Conservation (phyloP, 768 basidiomycete species). For the Suillus fuscotomentosus region DNA sequence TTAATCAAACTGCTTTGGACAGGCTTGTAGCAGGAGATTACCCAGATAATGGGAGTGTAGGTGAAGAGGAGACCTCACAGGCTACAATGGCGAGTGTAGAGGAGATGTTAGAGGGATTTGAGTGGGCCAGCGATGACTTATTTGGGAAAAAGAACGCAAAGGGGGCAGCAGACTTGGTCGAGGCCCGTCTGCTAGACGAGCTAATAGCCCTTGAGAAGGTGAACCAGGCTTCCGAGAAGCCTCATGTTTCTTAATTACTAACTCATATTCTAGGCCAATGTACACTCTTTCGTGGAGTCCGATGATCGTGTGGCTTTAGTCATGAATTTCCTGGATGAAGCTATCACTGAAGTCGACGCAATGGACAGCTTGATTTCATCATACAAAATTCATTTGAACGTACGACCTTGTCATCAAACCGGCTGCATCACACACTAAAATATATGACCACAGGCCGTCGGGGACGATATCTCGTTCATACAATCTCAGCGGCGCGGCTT, state of each 20-base stretch:
- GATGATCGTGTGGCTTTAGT: conserved; percentile 89
- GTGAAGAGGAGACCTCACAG: conserved; percentile 72
- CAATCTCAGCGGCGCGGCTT: conserved; percentile 96
- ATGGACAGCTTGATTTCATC: conserved; percentile 89
- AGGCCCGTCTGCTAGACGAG: conserved; percentile 86
- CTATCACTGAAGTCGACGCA: conserved; percentile 81
- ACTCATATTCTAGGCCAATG: conserved; percentile 68
- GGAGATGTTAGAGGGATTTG: conserved; percentile 98
- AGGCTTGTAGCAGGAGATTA: conserved; percentile 55
- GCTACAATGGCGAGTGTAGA: conserved; percentile 91
- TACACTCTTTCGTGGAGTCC: conserved; percentile 95
- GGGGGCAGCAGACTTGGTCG: conserved; percentile 88
- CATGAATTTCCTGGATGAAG: conserved; percentile 86
- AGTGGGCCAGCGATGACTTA: conserved; percentile 88
- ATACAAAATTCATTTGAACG: conserved; percentile 96
- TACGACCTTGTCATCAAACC: conserved; percentile 35
- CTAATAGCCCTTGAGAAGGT: conserved; percentile 93
- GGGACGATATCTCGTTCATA: conserved; percentile 93
- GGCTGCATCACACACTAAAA: conserved; percentile 12
- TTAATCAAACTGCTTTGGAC: conserved; percentile 72
- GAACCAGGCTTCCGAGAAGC: conserved; percentile 7
- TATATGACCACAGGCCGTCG: conserved; percentile 64
- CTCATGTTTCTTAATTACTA: conserved; percentile 5
- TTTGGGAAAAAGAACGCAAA: conserved; percentile 60
- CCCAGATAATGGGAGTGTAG: conserved; percentile 49